phyloP scores from a whole-genome alignment of 306 rosid species.

The Canavalia ensiformis region DNA sequence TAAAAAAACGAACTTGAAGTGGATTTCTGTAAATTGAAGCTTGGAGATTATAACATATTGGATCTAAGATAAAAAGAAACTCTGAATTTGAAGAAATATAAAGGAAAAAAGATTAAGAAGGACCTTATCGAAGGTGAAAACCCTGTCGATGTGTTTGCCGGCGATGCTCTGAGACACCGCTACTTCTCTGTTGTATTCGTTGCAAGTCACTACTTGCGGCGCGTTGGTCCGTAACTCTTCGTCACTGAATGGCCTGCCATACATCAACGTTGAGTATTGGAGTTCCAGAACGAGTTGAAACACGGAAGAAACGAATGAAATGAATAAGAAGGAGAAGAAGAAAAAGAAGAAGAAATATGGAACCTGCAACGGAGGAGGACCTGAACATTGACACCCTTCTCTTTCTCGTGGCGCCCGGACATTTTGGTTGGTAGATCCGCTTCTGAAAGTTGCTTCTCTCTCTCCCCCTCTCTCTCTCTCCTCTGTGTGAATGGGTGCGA shows the following conservation, averaged over 20 bases:
- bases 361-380: constrained; percentile 96
- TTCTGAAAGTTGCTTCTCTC: constrained; percentile 30
- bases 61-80: neutral
- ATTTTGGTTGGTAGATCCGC: constrained; percentile 62
- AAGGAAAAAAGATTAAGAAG: neutral
- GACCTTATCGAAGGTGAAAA: constrained; percentile 95
- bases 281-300: neutral
- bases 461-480: neutral
- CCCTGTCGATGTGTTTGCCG: constrained; percentile 86
- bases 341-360: neutral
- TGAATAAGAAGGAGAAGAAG: neutral
- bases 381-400: constrained; percentile 96
- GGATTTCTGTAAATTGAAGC: neutral
- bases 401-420: constrained; percentile 88
- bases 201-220: constrained; percentile 88
- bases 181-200: constrained; percentile 81
- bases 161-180: constrained; percentile 91
- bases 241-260: constrained; percentile 81
- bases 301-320: neutral
- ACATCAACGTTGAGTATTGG: neutral
- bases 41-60: neutral
- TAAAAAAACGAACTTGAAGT: neutral
- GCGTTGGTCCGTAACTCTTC: constrained; percentile 91
- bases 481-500: neutral
- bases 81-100: neutral